These are phyloP conservation scores for Trametes hirsuta DNA, from an alignment of 1,284 basidiomycete species.

Conservation along the genomic window DNA sequence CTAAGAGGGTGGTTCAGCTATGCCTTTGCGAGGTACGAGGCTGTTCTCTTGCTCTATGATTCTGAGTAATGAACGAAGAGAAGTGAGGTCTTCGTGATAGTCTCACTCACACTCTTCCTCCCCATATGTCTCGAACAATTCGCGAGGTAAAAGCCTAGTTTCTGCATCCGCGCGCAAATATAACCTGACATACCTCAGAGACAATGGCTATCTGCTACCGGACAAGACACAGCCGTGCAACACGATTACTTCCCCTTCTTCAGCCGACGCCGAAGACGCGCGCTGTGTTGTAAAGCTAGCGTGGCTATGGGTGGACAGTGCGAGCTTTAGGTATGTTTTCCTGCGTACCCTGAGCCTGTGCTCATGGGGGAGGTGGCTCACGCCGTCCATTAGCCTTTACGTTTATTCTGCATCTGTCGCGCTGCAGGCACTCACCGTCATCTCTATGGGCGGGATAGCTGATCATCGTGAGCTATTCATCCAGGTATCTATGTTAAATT, in stretches of 20 bases:
- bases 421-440: conserved; percentile 86
- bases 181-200: conserved; percentile 42
- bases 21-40: conserved; percentile 69
- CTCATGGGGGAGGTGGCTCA: neutral
- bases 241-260: conserved; percentile 22
- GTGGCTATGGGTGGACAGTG: conserved; percentile 84
- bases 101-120: conserved; percentile 78
- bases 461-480: conserved; percentile 71
- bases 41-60: neutral
- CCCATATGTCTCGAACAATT: conserved; percentile 85
- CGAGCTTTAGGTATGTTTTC: conserved; percentile 77
- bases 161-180: neutral
- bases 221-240: conserved; percentile 58
- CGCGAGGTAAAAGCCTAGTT: conserved; percentile 42
- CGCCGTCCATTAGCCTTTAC: conserved; percentile 63
- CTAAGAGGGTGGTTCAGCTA: conserved; percentile 77
- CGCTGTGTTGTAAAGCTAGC: conserved; percentile 77
- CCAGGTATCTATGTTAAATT: no score
- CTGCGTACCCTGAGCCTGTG: neutral
- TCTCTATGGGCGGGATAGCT: conserved; percentile 87
- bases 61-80: neutral
- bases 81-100: conserved; percentile 83
- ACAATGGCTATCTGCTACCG: conserved; percentile 75
- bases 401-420: conserved; percentile 85
- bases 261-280: conserved; percentile 30